Evolutionary conservation across 2,329 filamentous ascomycete species (phyloP), one percentile per base, ranked within the genome.

Genomic region (Drechslerella dactyloides): DNA sequence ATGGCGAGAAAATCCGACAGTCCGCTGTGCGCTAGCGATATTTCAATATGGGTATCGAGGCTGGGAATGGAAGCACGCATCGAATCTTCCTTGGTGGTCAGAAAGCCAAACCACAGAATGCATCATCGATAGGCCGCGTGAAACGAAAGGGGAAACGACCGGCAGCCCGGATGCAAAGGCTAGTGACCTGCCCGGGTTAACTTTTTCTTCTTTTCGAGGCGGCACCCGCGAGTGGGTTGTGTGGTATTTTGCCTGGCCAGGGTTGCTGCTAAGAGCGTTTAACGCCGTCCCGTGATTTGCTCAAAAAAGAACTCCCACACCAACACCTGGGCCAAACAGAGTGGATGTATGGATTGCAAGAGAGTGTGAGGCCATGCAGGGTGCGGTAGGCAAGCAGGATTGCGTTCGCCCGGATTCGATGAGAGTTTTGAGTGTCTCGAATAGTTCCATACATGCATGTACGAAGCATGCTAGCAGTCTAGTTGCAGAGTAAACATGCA

Each of bases 271-370:
- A 55, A 58, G 51, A 72, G 68, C 68, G 68, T 72, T 72, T 72
- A 72, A 65, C 60, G 60, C 60, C 56, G 68, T 72, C 68, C 51
- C 68, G 68, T 72, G 68, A 72, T 72, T 72, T 72, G 68, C 46
- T 63, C 66, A 33, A 65, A 60, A n/a, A n/a, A n/a, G n/a, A n/a
- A 48, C 66, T 64, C 53, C 66, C 66, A 70, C 66, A 70, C 66
- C 66, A 63, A 52, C 17, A 37, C 19, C 46, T 5, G 13, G 4
- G 37, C 37, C 37, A 17, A 42, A 37, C 13, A 13, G 4, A 42
- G 3, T 42, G 4, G 11, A 17, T 15, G 11, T 17, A 15, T 4
- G 4, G 4, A 42, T 6, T 37, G 7, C 7, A 37, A 37, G 6
- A 37, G 33, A 6, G 13, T 37, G 33, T 13, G 13, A 13, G 33